phyloP scores from a whole-genome alignment of 148 eudicot species.

The Heliosperma pusillum region DNA sequence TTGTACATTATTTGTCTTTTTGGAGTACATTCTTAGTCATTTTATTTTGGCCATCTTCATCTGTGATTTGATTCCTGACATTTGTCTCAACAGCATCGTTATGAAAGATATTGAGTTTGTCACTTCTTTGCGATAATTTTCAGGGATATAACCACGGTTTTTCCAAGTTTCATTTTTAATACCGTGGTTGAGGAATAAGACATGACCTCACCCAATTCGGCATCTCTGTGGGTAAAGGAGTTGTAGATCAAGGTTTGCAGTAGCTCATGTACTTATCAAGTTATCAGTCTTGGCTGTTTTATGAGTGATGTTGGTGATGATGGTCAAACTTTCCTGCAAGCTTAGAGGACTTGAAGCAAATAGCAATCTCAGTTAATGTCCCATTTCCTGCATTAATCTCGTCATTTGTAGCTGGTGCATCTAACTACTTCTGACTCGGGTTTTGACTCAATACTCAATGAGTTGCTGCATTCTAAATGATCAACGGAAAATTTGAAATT shows the following conservation, averaged over 20 bases:
- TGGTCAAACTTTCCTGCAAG: neutral
- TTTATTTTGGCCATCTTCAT: neutral
- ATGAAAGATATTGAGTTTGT: neutral
- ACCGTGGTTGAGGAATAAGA: slow-evolving; percentile 64
- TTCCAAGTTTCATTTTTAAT: slow-evolving; percentile 79
- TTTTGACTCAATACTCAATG: no score
- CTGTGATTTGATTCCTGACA: neutral
- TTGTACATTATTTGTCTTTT: neutral
- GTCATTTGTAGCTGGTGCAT: neutral
- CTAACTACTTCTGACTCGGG: neutral
- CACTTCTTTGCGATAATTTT: slow-evolving; percentile 12
- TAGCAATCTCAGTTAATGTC: neutral
- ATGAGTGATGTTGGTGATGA: neutral
- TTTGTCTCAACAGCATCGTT: neutral
- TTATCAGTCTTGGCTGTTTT: neutral
- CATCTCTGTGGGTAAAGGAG: slow-evolving; percentile 2
- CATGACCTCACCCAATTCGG: neutral
- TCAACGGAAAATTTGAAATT: no score
- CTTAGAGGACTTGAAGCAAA: neutral
- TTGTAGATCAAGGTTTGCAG: neutral
- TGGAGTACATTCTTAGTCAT: neutral
- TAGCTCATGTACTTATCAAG: neutral
- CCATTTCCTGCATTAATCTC: neutral
- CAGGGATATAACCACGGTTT: slow-evolving; percentile 74
- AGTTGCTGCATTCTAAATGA: no score